Conservation (phyloP, 768 basidiomycete species). For the Neoboletus brunneissimus region DNA sequence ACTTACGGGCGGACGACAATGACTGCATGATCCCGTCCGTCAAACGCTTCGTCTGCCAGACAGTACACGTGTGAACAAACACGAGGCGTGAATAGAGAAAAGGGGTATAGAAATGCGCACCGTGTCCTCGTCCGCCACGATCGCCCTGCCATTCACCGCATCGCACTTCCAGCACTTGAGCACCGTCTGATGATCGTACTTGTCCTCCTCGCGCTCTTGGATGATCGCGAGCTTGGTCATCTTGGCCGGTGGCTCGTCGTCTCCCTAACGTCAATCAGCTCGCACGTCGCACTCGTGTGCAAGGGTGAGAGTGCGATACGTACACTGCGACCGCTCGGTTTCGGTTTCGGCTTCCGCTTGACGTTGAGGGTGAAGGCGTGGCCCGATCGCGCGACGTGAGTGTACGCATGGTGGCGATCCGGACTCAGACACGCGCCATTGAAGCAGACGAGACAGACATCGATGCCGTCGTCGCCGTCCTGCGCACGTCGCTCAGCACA, state of each 20-base stretch:
- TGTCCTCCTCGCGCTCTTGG: constrained; percentile 86
- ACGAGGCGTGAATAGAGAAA: not conserved
- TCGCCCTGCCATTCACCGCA: constrained; percentile 42
- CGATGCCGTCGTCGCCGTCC: constrained; percentile 74
- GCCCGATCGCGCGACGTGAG: constrained; percentile 67
- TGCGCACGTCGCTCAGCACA: constrained; percentile 27
- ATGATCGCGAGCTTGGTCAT: constrained; percentile 86
- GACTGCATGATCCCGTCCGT: constrained; percentile 72
- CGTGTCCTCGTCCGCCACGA: constrained; percentile 38
- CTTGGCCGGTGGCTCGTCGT: constrained; percentile 83
- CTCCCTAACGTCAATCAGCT: constrained; percentile 44
- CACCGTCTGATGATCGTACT: constrained; percentile 64
- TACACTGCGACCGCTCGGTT: constrained; percentile 59
- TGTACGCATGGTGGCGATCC: constrained; percentile 67
- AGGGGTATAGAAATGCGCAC: constrained; percentile 19
- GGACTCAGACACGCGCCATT: constrained; percentile 80
- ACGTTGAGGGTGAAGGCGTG: constrained; percentile 82
- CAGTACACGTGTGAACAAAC: not conserved
- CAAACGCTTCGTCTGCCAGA: constrained; percentile 49
- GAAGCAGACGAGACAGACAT: constrained; percentile 91
- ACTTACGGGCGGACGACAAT: constrained; percentile 86
- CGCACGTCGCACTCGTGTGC: too few relatives aligned
- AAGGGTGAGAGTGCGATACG: too few relatives aligned
- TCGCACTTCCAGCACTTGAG: constrained; percentile 81
- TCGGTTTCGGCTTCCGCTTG: constrained; percentile 64